Evolutionary conservation across 2,329 filamentous ascomycete genomes (phyloP), one percentile per base, ranked within the genome.

Genomic region (Fusarium sp.): DNA sequence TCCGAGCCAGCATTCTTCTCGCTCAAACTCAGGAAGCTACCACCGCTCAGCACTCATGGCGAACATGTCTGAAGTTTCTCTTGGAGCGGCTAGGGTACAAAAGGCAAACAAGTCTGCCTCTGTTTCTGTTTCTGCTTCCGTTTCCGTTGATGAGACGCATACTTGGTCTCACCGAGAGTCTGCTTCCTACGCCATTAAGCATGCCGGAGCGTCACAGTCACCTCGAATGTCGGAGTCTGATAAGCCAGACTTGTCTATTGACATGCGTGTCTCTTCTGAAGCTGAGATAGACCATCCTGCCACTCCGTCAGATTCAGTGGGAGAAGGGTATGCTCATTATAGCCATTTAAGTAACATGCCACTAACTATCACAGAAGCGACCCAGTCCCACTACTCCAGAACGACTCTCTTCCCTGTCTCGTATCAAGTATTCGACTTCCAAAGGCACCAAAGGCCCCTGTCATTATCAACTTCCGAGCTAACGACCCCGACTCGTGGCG

Each of bases 401-500:
- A 54, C 12, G 71, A 74, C 12, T 72, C 70, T 8, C 62, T 67
- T 2, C 36, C 62, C 30, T 60, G 50, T 13, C 31, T 70, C 2
- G 12, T 70, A 2, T 59, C 67, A 4, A 57, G 42, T 10, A 44
- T 51, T 12, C 57, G 44, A 28, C 40, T 61, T 6, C 49, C 69
- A 4, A 44, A 54, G 30, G 58, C 42, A 20, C 42, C 61, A 7
- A 58, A 62, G 44, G 49, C 62, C 0, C 67, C 67, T 1, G n/a
- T 67, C 2, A 75, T 71, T 3, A 62, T 70, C 31, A 64, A 73
- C 8, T 76, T 77, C 56, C 76, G 71, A 31, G 72, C 77, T 6
- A 78, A 78, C 20, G 80, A 81, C 44, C 75, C 77, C 0, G 80
- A 83, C 16, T 74, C 78, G n/a, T 85, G 83, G 83, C 83, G 79